Base-by-base conservation (phyloP, 2,329 filamentous ascomycete species). In the Botrytis sinoallii region DNA sequence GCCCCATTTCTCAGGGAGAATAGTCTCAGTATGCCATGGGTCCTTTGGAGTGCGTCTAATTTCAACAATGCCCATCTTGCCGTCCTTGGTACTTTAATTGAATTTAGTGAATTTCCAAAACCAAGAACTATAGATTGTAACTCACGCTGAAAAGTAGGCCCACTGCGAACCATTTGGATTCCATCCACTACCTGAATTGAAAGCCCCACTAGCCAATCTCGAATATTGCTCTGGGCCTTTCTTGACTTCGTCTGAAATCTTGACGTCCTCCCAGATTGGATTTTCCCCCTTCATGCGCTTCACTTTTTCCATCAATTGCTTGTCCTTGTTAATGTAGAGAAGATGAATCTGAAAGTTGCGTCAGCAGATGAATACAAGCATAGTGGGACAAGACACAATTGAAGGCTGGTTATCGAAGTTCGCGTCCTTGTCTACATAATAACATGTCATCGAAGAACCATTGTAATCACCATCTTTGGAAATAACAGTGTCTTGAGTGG, bases 151-250 rank as follows among this genome's bases (percentile, higher is more conserved):
- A 22, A 44, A 72, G 46, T 72, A 72, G 25, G 6, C 46, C 70
- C 70, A 72, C 20, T 72, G 70, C 20, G 70, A 72, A 3, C 70
- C 70, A 57, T 65, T 72, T 14, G 70, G 60, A 32, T 72, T 72
- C 70, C 70, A 72, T 22, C 46, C 46, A 20, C 10, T 38, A 16
- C 35, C 4, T 25, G 32, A 5, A 22, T 72, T 72, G 35, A 55
- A 72, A 55, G 70, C 60, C 1, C n/a, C 44, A 44, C 70, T 48
- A 3, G 59, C 25, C 60, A 72, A n/a, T 42, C n/a, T 72, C 25
- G 70, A 72, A 67, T 67, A 55, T n/a, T 40, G 35, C 35, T 55
- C 70, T 66, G 70, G 70, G 38, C 35, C 70, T 59, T 72, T 72
- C 10, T 35, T 72, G 38, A 72, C 46, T 1, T 42, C 46, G 22